These are phyloP conservation scores for Tuber indicum DNA, from an alignment of 495 filamentous ascomycete species.

Conservation along the genomic window DNA sequence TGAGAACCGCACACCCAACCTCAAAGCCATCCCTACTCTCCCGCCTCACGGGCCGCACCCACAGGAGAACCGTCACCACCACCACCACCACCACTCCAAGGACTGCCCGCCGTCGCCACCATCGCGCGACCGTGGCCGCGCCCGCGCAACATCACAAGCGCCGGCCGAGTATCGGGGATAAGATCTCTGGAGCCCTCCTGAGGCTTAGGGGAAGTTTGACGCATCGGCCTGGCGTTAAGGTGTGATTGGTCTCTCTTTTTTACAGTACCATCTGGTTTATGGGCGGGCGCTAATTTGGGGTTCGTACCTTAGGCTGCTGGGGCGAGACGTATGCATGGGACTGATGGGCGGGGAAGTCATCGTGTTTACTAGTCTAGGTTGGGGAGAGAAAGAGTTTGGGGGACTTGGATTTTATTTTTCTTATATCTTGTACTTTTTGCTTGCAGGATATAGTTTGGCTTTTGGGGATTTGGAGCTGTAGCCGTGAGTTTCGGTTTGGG, in stretches of 20 bases:
- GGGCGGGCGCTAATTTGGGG: not conserved
- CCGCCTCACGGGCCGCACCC: constrained; percentile 35
- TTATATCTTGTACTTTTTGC: not conserved
- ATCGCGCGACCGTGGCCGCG: constrained; percentile 18
- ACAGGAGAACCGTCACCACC: constrained; percentile 44
- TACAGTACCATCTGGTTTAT: constrained; percentile 4
- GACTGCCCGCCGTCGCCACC: constrained; percentile 30
- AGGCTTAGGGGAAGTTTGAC: constrained; percentile 60
- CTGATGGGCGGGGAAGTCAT: constrained; percentile 55
- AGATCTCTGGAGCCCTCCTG: constrained; percentile 62
- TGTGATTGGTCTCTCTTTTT: constrained; percentile 35
- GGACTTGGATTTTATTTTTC: not conserved
- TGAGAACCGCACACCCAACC: constrained; percentile 25
- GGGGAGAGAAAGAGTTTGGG: not conserved
- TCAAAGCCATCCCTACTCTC: constrained; percentile 34
- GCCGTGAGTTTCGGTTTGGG: too few species aligned
- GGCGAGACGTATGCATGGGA: constrained; percentile 64
- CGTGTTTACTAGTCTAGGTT: constrained; percentile 27
- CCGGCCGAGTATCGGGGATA: constrained; percentile 57
- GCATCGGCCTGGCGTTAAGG: constrained; percentile 57
- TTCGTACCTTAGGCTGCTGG: constrained; percentile 55
- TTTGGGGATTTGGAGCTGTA: too few species aligned
- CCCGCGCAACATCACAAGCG: constrained; percentile 54
- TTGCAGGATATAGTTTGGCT: too few species aligned
- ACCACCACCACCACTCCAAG: constrained; percentile 45